These are phyloP conservation scores for Heimioporus sp. DNA, from an alignment of 768 basidiomycete species.

Conservation along the genomic window DNA sequence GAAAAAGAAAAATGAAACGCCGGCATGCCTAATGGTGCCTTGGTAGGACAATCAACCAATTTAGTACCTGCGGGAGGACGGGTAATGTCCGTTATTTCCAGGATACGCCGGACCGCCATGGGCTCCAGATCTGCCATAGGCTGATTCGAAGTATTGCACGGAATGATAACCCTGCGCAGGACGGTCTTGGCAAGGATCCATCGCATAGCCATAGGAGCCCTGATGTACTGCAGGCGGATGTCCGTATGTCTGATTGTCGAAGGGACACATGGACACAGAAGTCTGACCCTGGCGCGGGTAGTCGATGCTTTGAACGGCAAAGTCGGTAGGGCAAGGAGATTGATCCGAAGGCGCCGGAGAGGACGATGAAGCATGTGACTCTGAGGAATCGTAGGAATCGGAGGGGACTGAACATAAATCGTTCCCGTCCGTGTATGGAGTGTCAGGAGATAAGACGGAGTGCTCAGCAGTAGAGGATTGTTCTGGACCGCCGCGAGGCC, in stretches of 20 bases:
- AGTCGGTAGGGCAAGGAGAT: conserved; percentile 15
- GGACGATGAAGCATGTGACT: conserved; percentile 20
- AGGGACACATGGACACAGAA: conserved; percentile 1
- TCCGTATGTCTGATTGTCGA: conserved; percentile 3
- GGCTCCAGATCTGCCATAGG: conserved; percentile 6
- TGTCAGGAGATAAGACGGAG: conserved; percentile 4
- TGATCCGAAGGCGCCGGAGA: conserved; percentile 26
- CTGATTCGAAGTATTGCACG: conserved; percentile 4
- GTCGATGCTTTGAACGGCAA: conserved; percentile 1
- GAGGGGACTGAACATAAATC: conserved; percentile 8
- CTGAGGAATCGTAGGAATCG: conserved; percentile 22
- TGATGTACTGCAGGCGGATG: conserved; percentile 8
- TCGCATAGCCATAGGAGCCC: conserved; percentile 9
- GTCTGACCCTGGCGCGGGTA: conserved; percentile 3
- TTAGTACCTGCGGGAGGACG: conserved; percentile 8
- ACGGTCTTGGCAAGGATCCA: conserved; percentile 13
- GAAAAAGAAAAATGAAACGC: neutral
- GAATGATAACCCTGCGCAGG: conserved; percentile 7
- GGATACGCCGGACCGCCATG: conserved; percentile 14
- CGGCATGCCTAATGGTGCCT: conserved; percentile 2
- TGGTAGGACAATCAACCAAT: neutral
- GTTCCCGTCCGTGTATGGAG: conserved; percentile 13
- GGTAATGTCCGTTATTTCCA: conserved; percentile 13
- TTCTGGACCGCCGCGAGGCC: conserved; percentile 13
- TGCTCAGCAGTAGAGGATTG: conserved; percentile 2